Evolutionary conservation across 176 grass and related monocot genomes (phyloP).

Genomic region (Calamus simplicifolius): DNA sequence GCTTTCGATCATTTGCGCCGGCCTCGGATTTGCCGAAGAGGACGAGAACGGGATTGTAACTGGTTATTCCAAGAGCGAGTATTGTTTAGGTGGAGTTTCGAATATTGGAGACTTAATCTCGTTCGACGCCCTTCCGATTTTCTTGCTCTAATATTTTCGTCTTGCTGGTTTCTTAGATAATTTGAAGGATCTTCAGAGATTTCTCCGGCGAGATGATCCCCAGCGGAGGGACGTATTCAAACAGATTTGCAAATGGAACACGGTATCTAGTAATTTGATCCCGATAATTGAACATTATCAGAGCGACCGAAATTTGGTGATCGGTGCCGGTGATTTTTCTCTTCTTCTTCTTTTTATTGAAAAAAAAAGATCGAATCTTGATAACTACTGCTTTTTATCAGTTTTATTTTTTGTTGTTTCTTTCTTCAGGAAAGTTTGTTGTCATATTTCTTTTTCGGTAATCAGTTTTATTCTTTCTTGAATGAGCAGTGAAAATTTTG

Average conservation of each 20-base stretch:
- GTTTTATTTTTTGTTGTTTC: background rate
- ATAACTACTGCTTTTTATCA: background rate
- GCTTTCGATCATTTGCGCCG: constrained; percentile 31
- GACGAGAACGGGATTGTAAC: constrained; percentile 39
- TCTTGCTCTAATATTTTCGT: too few species aligned
- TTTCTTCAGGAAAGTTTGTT: background rate
- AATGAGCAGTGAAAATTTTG: constrained; percentile 76
- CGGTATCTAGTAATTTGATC: constrained; percentile 60
- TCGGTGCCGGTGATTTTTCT: constrained; percentile 43
- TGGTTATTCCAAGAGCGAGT: constrained; percentile 59
- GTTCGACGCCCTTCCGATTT: too few species aligned
- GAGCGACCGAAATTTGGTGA: constrained; percentile 56
- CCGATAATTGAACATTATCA: constrained; percentile 82
- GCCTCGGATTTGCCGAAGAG: constrained; percentile 35
- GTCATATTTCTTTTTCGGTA: too few species aligned
- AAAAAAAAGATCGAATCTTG: too few species aligned
- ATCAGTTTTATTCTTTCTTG: background rate
- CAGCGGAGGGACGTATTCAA: constrained; percentile 69
- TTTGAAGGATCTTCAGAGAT: constrained; percentile 75
- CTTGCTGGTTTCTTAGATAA: constrained; percentile 38
- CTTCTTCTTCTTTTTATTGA: background rate
- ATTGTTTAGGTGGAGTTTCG: constrained; percentile 50
- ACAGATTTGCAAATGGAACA: constrained; percentile 87
- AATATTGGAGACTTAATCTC: background rate
- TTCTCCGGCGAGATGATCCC: constrained; percentile 67